Conservation (phyloP, 306 rosid species). For the Acacia melanoxylon region DNA sequence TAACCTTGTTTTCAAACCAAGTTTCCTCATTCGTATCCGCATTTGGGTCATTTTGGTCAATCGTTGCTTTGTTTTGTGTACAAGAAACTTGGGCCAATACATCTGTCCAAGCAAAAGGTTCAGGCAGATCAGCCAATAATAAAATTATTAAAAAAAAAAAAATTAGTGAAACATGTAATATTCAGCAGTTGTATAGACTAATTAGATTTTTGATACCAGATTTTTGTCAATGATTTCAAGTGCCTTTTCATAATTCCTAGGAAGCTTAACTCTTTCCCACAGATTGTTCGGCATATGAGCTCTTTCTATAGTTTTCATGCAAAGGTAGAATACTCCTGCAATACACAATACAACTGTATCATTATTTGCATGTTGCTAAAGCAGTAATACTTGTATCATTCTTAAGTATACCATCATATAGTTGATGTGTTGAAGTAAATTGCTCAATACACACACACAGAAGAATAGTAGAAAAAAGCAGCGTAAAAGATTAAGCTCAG, state of each 20-base stretch:
- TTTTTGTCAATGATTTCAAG: slow-evolving; percentile 84
- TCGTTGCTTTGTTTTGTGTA: slow-evolving; percentile 90
- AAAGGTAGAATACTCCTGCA: slow-evolving; percentile 91
- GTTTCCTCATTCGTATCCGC: slow-evolving; percentile 94
- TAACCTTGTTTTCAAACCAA: slow-evolving; percentile 86
- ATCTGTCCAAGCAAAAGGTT: slow-evolving; percentile 49
- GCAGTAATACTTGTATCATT: not conserved
- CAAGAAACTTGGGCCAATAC: slow-evolving; percentile 93
- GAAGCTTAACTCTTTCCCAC: slow-evolving; percentile 96
- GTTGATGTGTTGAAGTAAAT: slow-evolving; percentile 3
- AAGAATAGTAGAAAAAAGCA: not conserved
- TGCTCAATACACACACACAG: not conserved
- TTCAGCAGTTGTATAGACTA: not conserved
- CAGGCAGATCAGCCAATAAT: slow-evolving; percentile 14
- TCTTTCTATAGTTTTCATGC: slow-evolving; percentile 93
- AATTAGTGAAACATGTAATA: not conserved
- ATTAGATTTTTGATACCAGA: slow-evolving; percentile 53
- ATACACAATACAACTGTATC: slow-evolving; percentile 4
- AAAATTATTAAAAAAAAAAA: slow-evolving; percentile 4
- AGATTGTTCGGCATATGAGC: slow-evolving; percentile 90
- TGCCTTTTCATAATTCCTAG: slow-evolving; percentile 83
- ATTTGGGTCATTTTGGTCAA: slow-evolving; percentile 93
- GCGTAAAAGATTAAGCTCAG: not conserved
- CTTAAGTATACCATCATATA: not conserved
- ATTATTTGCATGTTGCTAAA: slow-evolving; percentile 12